Conservation (phyloP, 2,329 filamentous ascomycete genomes). For the Aciculosporium take region DNA sequence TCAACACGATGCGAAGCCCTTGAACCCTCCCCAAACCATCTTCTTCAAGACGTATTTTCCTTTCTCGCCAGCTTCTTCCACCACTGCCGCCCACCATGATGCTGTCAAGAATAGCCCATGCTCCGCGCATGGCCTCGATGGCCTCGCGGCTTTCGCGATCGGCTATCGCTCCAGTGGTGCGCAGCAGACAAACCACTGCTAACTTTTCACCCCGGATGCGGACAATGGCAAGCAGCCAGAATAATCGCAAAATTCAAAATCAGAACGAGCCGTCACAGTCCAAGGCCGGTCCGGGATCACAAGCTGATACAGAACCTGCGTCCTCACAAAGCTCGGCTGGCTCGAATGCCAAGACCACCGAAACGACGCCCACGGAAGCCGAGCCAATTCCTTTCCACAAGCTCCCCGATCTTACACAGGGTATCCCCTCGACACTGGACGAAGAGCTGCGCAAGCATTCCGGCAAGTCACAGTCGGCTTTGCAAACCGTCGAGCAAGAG, state of each 20-base stretch:
- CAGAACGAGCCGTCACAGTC: slow-evolving; percentile 6
- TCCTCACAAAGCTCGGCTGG: not conserved
- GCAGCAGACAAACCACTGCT: slow-evolving; percentile 12
- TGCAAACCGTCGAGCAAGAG: slow-evolving; percentile 24
- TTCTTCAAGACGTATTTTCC: not conserved
- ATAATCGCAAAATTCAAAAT: slow-evolving; percentile 1
- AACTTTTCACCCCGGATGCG: slow-evolving; percentile 16
- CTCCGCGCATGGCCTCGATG: slow-evolving; percentile 19
- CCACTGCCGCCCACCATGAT: slow-evolving; percentile 19
- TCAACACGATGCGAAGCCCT: slow-evolving; percentile 2
- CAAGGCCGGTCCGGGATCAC: not conserved
- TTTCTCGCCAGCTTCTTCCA: not conserved
- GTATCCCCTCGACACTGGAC: slow-evolving; percentile 81
- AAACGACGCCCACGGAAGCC: slow-evolving; percentile 18
- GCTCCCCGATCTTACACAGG: slow-evolving; percentile 82
- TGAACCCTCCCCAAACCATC: not conserved
- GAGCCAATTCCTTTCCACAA: slow-evolving; percentile 44
- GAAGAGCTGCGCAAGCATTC: slow-evolving; percentile 47
- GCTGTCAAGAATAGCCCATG: slow-evolving; percentile 21
- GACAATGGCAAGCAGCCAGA: slow-evolving; percentile 14
- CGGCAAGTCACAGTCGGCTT: slow-evolving; percentile 18
- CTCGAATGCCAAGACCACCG: slow-evolving; percentile 7
- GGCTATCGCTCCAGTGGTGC: slow-evolving; percentile 13
- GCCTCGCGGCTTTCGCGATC: slow-evolving; percentile 16
- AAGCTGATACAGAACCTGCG: slow-evolving; percentile 6